These are phyloP conservation scores for Tranzscheliella williamsii DNA, from an alignment of 1,284 basidiomycete genomes.

Conservation along the genomic window DNA sequence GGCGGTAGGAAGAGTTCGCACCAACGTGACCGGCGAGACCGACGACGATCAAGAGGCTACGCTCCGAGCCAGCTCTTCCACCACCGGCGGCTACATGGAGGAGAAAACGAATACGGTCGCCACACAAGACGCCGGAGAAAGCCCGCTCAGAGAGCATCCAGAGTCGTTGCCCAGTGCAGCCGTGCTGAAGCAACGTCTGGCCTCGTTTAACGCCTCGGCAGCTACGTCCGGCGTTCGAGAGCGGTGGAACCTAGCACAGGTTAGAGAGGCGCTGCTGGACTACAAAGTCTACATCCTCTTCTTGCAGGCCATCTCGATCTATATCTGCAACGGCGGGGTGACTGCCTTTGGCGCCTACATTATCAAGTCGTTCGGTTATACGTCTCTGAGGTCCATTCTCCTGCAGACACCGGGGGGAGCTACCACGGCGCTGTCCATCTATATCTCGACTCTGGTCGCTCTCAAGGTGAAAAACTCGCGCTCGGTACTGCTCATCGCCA, in stretches of 20 bases:
- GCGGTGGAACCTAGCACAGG: constrained; percentile 61
- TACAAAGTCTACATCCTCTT: constrained; percentile 64
- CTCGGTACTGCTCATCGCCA: constrained; percentile 62
- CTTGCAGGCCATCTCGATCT: constrained; percentile 62
- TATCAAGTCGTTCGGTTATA: constrained; percentile 64
- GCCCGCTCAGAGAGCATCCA: not conserved
- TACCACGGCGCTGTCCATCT: constrained; percentile 63
- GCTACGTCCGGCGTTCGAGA: constrained; percentile 26
- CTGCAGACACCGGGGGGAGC: constrained; percentile 62
- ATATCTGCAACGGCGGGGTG: constrained; percentile 62
- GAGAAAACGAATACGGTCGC: not conserved
- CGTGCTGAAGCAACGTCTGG: constrained; percentile 20
- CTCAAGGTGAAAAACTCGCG: constrained; percentile 61
- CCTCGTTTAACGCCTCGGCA: constrained; percentile 27
- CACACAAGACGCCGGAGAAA: not conserved
- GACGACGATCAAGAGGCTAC: constrained; percentile 52
- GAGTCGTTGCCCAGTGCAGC: constrained; percentile 9
- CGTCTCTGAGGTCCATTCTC: constrained; percentile 62
- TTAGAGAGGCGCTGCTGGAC: constrained; percentile 63
- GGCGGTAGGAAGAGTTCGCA: constrained; percentile 60
- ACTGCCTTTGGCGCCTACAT: constrained; percentile 65
- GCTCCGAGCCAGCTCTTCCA: constrained; percentile 7
- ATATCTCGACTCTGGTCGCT: constrained; percentile 62
- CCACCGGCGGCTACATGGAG: constrained; percentile 3
- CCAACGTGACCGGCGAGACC: constrained; percentile 60